Base-by-base conservation (phyloP, 805 yeast genomes). In the Kodamaea kakaduensis region DNA sequence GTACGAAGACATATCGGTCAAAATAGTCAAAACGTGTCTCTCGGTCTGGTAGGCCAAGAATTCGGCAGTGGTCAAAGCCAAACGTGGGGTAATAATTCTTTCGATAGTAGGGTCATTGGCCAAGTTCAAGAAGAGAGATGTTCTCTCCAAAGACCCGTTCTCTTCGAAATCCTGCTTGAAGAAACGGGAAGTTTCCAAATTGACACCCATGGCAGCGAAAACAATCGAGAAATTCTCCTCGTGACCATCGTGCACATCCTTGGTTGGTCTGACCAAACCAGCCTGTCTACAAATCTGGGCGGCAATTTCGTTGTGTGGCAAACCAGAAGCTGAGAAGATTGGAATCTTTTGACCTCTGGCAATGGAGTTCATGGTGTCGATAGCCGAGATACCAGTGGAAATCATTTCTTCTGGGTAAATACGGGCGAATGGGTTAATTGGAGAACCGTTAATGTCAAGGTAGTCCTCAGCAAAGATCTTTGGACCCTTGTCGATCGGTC, bases 311-410 rank as follows among this genome's bases (percentile, higher is more conserved):
- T 93, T 93, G 69, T 93, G 99, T 40, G 99, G 99, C 60, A 93
- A 78, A 73, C 99, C 99, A 36, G 97, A 88, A 31, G 98, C 98
- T 37, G 97, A 87, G 71, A 93, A 93, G 63, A 93, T 94, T 37
- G 99, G 99, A 61, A 93, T 93, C 72, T 93, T 93, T 72, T 93
- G 99, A 50, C 99, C 99, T 77, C 99, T 86, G 42, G 99, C 99
- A 74, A 93, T 93, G 28, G 98, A 90, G 69, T 93, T 94, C 98
- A 93, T 93, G 39, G 97, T 89, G 64, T 93, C 99, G 58, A 93
- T 93, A 33, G 98, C 96, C 32, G 97, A 89, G 46, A 93, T 76
- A 77, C 99, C 99, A 13, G 99, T 94, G 35, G 97, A 88, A 53
- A 93, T 93, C 99, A 93, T 93, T 72, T 93, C 99, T 73, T 93